These are phyloP conservation scores for Termitomyces bulborhizus DNA, from an alignment of 768 basidiomycete species.

Conservation along the genomic window DNA sequence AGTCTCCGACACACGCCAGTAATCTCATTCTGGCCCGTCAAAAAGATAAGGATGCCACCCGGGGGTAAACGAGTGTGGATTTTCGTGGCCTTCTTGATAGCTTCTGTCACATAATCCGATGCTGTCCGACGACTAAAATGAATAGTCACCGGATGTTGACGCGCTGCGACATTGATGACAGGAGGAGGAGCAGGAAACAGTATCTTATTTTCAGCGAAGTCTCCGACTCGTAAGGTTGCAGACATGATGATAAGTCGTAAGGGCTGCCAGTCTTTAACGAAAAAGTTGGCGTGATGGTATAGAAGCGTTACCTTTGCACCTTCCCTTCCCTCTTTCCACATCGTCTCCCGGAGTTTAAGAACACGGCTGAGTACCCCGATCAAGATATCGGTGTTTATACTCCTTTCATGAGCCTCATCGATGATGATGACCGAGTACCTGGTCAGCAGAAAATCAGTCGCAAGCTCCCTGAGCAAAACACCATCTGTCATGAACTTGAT, in stretches of 20 bases:
- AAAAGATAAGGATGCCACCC: slow-evolving; percentile 88
- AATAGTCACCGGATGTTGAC: slow-evolving; percentile 92
- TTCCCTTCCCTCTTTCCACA: slow-evolving; percentile 79
- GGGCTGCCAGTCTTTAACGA: slow-evolving; percentile 42
- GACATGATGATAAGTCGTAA: slow-evolving; percentile 97
- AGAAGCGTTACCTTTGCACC: slow-evolving; percentile 50
- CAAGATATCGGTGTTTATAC: slow-evolving; percentile 96
- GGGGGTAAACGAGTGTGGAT: slow-evolving; percentile 90
- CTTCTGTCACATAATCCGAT: slow-evolving; percentile 86
- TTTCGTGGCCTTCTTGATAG: slow-evolving; percentile 83
- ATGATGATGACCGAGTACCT: slow-evolving; percentile 95
- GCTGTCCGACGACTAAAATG: slow-evolving; percentile 88
- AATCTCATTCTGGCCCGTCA: slow-evolving; percentile 97
- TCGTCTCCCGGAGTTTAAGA: slow-evolving; percentile 78
- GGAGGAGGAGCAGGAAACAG: slow-evolving; percentile 87
- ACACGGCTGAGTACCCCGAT: slow-evolving; percentile 97
- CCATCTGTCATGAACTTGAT: slow-evolving; percentile 99
- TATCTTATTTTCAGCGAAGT: slow-evolving; percentile 82
- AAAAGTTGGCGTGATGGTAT: slow-evolving; percentile 4
- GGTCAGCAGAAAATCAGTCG: slow-evolving; percentile 86
- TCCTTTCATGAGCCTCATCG: slow-evolving; percentile 97
- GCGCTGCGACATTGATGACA: slow-evolving; percentile 80
- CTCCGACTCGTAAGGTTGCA: slow-evolving; percentile 88
- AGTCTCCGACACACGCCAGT: slow-evolving; percentile 75
- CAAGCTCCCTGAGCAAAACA: slow-evolving; percentile 88